phyloP scores from a whole-genome alignment of 2,329 filamentous ascomycete species.

The Parascedosporium putredinis region DNA sequence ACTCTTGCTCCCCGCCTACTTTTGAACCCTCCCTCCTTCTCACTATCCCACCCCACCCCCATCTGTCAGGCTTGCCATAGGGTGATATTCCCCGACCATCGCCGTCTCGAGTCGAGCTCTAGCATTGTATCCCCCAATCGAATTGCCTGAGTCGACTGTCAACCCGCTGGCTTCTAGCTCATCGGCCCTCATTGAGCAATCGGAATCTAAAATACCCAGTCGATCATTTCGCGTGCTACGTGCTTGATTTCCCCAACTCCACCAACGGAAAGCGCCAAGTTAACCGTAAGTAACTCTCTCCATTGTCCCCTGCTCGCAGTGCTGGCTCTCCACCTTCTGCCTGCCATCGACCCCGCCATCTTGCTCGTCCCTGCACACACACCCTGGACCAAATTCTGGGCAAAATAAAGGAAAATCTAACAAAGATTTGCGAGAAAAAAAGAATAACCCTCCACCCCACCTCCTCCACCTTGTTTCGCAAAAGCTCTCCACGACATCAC shows the following conservation, averaged over 20 bases:
- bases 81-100: too few species aligned
- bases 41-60: too few species aligned
- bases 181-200: too few species aligned
- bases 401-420: constrained; percentile 8
- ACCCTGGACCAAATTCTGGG: constrained; percentile 23
- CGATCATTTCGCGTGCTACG: too few species aligned
- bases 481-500: constrained; percentile 4
- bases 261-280: background rate
- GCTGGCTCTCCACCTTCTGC: constrained; percentile 3
- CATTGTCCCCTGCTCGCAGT: background rate
- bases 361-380: constrained; percentile 15
- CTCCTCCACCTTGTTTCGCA: constrained; percentile 7
- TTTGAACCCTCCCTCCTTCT: too few species aligned
- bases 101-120: too few species aligned
- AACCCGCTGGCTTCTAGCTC: too few species aligned
- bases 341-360: constrained; percentile 16
- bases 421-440: constrained; percentile 11
- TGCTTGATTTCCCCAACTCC: too few species aligned
- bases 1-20: constrained; percentile 12
- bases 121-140: too few species aligned
- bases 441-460: constrained; percentile 18
- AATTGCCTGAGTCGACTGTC: too few species aligned
- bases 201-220: too few species aligned
- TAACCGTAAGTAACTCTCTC: background rate
- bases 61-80: too few species aligned